Evolutionary conservation across 2,329 filamentous ascomycete species (phyloP).

Genomic region (Magnaporthiopsis rhizophila): DNA sequence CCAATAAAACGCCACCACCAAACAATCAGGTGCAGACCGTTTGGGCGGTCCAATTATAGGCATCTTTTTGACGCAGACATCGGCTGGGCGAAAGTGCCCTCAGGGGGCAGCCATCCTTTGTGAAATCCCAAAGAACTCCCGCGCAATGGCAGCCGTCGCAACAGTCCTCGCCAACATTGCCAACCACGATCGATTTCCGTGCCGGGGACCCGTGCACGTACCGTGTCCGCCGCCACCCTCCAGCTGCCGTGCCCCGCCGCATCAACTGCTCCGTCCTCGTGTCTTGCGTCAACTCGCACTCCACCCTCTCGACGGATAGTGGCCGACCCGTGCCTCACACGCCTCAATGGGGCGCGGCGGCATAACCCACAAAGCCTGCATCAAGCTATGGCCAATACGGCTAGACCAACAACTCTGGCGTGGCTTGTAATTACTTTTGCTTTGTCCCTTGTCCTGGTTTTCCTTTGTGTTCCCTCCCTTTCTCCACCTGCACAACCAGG

Average conservation of each 20-base stretch:
- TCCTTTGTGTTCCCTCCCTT: neutral
- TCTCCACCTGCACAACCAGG: too few relatives aligned
- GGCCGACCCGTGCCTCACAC: too few relatives aligned
- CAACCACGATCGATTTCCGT: neutral
- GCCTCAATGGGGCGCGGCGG: too few relatives aligned
- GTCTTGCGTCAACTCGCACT: too few relatives aligned
- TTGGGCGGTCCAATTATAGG: neutral
- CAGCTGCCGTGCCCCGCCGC: too few relatives aligned
- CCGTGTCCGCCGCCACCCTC: too few relatives aligned
- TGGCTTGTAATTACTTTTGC: neutral
- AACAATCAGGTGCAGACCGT: too few relatives aligned
- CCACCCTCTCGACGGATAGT: too few relatives aligned
- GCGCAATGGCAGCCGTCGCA: neutral
- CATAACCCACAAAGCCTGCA: neutral
- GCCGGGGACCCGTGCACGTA: neutral
- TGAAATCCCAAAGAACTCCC: too few relatives aligned
- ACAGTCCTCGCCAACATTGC: neutral
- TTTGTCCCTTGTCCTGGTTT: neutral
- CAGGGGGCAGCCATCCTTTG: too few relatives aligned
- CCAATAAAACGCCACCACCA: too few relatives aligned
- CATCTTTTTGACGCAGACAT: neutral
- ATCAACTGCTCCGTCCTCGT: too few relatives aligned
- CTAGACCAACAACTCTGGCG: neutral
- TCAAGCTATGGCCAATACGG: neutral
- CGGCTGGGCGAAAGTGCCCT: neutral